Evolutionary conservation across 139 green algal genomes (phyloP), one percentile per base, ranked within the genome.

Genomic region (Eudorina sp.): DNA sequence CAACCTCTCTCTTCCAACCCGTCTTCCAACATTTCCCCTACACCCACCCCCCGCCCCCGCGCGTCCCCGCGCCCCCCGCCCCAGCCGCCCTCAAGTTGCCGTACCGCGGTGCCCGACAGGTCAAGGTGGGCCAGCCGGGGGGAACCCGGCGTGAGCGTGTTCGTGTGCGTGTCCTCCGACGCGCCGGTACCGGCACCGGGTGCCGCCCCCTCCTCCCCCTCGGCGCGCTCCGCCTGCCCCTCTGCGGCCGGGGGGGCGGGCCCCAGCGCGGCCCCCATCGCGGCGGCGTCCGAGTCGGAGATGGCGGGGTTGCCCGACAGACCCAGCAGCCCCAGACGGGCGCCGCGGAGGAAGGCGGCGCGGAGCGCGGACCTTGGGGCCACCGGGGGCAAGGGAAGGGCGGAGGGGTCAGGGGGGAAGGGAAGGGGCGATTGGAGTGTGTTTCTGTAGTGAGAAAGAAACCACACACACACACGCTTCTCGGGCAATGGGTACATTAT

Each of bases 101-200:
- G 3, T 18, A 73, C 66, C 66, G 34, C 45, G 1, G 68, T 80
- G 18, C 55, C 58, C 23, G 51, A 58, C 3, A 90, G n/a, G 64
- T 77, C 66, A 38, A 90, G 40, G 29, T 90, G 70, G n/a, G 3
- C 46, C 34, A 83, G 58, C 14, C 46, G 55, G 64, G 25, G 14
- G n/a, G n/a, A n/a, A n/a, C n/a, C n/a, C n/a, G n/a, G n/a, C n/a
- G n/a, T n/a, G n/a, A n/a, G n/a, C n/a, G n/a, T n/a, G n/a, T n/a
- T n/a, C n/a, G n/a, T n/a, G n/a, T n/a, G n/a, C n/a, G n/a, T n/a
- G n/a, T n/a, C n/a, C n/a, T n/a, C n/a, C n/a, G n/a, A n/a, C n/a
- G n/a, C n/a, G n/a, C n/a, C n/a, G n/a, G n/a, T n/a, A n/a, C n/a
- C n/a, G n/a, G n/a, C n/a, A n/a, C n/a, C 40, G 18, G 14, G 4